A percentile compares a stretch with the other conserved stretches of the same genome.
Conservation (phyloP, 179 eudicot genomes). For the Heliamphora pulchella region DNA sequence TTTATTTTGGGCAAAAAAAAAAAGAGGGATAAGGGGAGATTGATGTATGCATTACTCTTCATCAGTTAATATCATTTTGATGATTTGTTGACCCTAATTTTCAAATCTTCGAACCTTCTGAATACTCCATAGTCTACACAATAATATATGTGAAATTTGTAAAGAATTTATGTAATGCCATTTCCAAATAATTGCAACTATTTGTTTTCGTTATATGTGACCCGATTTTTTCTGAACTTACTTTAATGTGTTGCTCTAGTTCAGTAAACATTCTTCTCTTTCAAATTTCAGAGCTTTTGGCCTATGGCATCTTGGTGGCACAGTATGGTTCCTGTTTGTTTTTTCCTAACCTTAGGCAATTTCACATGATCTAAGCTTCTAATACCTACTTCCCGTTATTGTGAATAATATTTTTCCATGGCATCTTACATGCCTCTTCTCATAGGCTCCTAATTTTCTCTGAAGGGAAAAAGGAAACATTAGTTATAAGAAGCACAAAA, state of each 20-base stretch:
- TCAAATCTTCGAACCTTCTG: too few relatives aligned
- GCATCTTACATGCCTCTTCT: neutral
- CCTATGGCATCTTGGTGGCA: neutral
- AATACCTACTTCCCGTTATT: neutral
- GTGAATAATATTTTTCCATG: neutral
- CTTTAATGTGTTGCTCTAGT: constrained; percentile 46
- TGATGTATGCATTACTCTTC: too few relatives aligned
- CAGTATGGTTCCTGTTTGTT: neutral
- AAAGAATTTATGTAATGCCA: too few relatives aligned
- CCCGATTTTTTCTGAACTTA: too few relatives aligned
- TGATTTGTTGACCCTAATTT: too few relatives aligned
- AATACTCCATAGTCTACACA: too few relatives aligned
- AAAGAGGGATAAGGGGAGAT: too few relatives aligned
- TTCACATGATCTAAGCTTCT: neutral
- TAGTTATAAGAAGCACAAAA: neutral
- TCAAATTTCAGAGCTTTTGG: neutral
- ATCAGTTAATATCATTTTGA: too few relatives aligned
- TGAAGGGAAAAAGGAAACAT: neutral
- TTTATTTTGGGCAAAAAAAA: too few relatives aligned
- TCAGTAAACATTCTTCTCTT: constrained; percentile 28
- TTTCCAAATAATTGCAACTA: too few relatives aligned
- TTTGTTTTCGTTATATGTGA: too few relatives aligned
- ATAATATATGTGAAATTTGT: too few relatives aligned
- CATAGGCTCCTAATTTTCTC: neutral
- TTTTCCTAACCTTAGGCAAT: neutral